Conservation (phyloP, 2,329 filamentous ascomycete genomes). For the Knoxdaviesia capensis region DNA sequence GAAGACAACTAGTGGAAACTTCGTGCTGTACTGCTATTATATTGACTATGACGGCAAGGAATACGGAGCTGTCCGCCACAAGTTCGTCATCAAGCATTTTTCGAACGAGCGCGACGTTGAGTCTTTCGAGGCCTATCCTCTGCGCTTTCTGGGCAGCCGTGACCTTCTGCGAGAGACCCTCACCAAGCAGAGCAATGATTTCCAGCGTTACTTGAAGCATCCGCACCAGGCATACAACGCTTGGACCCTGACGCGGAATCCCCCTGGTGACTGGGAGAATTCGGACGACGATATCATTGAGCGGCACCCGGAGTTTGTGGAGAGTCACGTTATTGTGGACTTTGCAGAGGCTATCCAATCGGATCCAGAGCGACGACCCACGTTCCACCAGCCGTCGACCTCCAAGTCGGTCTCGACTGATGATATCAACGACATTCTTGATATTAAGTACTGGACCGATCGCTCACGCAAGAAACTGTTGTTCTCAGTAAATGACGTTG, state of each 20-base stretch:
- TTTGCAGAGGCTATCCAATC: conserved; percentile 19
- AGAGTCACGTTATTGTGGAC: conserved; percentile 22
- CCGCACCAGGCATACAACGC: conserved; percentile 19
- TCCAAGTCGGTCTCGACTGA: conserved; percentile 13
- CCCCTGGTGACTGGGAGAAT: conserved; percentile 9
- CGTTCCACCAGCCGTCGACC: conserved; percentile 11
- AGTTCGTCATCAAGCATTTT: conserved; percentile 16
- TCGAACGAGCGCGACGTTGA: conserved; percentile 17
- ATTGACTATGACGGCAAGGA: conserved; percentile 19
- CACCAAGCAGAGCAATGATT: conserved; percentile 13
- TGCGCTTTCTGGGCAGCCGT: conserved; percentile 17
- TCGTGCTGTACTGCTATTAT: conserved; percentile 18
- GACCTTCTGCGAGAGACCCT: conserved; percentile 14
- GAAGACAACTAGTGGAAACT: conserved; percentile 9
- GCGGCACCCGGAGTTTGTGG: conserved; percentile 18
- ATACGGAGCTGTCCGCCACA: conserved; percentile 17
- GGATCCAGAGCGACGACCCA: conserved; percentile 16
- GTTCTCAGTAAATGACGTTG: conserved; percentile 14
- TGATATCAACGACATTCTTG: conserved; percentile 14
- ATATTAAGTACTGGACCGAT: conserved; percentile 18
- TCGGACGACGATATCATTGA: conserved; percentile 14
- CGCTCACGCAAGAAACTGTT: conserved; percentile 11
- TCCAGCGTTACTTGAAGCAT: conserved; percentile 13
- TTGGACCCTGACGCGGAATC: conserved; percentile 20
- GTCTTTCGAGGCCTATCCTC: conserved; percentile 16